phyloP scores from a whole-genome alignment of 2,329 filamentous ascomycete species.

The Penicillium rolfsii region DNA sequence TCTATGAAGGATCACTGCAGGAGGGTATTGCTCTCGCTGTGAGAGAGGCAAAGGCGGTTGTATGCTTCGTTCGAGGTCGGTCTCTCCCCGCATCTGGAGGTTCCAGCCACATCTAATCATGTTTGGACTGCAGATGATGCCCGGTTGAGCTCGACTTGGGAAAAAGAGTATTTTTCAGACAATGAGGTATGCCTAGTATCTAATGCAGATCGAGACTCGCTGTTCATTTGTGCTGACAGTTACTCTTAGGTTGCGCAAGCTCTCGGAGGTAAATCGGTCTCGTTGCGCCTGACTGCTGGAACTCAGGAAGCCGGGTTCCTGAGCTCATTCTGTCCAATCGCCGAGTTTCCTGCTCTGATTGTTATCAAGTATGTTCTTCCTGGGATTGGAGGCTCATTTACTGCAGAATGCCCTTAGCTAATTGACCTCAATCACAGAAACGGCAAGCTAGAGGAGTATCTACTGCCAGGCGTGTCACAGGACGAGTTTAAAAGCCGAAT shows the following conservation, averaged over 20 bases:
- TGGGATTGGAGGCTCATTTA: background rate
- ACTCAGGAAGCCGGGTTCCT: conserved; percentile 82
- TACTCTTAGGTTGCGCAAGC: conserved; percentile 56
- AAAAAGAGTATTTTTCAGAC: conserved; percentile 65
- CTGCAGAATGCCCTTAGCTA: conserved; percentile 11
- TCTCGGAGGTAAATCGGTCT: conserved; percentile 66
- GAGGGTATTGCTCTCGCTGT: conserved; percentile 78
- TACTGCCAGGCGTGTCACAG: conserved; percentile 65
- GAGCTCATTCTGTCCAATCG: conserved; percentile 79
- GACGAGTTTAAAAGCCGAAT: conserved; percentile 68
- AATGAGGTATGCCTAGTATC: conserved; percentile 51
- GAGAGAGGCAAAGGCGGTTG: conserved; percentile 73
- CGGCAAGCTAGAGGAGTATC: conserved; percentile 76
- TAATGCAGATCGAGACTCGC: background rate
- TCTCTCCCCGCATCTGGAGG: conserved; percentile 23
- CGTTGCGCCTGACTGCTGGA: conserved; percentile 70
- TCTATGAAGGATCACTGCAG: conserved; percentile 78
- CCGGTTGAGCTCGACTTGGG: conserved; percentile 72
- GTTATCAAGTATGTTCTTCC: conserved; percentile 66
- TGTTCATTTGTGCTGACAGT: conserved; percentile 17
- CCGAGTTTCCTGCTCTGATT: conserved; percentile 75
- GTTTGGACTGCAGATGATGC: conserved; percentile 61
- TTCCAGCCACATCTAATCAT: conserved; percentile 16
- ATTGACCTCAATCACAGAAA: conserved; percentile 55
- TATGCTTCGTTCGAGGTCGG: conserved; percentile 81